Conservation (phyloP, 495 filamentous ascomycete genomes). For the Glarea lozoyensis region DNA sequence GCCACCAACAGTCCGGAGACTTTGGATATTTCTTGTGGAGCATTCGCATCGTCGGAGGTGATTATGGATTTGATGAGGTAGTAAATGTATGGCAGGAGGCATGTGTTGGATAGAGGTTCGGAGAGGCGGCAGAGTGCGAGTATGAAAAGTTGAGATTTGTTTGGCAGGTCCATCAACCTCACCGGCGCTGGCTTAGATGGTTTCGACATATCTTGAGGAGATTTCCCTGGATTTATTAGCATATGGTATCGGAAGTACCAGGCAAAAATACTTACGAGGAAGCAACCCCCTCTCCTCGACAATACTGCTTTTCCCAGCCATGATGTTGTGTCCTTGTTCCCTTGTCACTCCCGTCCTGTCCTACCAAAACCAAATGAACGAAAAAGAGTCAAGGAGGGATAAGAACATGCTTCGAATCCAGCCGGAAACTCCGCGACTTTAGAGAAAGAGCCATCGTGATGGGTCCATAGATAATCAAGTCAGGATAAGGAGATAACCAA, state of each 20-base stretch:
- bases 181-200: slow-evolving; percentile 11
- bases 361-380: neutral
- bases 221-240: neutral
- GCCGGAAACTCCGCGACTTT: neutral
- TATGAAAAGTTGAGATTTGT: slow-evolving; percentile 37
- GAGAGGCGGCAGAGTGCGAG: slow-evolving; percentile 39
- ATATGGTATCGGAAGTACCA: neutral
- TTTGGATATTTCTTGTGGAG: slow-evolving; percentile 12
- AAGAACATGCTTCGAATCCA: neutral
- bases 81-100: slow-evolving; percentile 45
- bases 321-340: too few species aligned
- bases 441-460: neutral
- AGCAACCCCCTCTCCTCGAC: neutral
- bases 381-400: neutral
- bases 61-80: slow-evolving; percentile 45
- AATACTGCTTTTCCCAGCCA: too few species aligned
- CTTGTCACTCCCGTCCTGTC: neutral
- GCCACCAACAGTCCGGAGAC: slow-evolving; percentile 22
- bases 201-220: neutral
- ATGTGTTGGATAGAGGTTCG: slow-evolving; percentile 31
- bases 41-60: slow-evolving; percentile 9
- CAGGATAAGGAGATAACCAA: slow-evolving; percentile 1
- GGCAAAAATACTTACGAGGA: neutral
- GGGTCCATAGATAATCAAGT: neutral
- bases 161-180: slow-evolving; percentile 29